A percentile compares a stretch with the other conserved stretches of the same genome.
These are phyloP conservation scores for Penicillium lagena DNA, from an alignment of 495 filamentous ascomycete species.

Conservation along the genomic window DNA sequence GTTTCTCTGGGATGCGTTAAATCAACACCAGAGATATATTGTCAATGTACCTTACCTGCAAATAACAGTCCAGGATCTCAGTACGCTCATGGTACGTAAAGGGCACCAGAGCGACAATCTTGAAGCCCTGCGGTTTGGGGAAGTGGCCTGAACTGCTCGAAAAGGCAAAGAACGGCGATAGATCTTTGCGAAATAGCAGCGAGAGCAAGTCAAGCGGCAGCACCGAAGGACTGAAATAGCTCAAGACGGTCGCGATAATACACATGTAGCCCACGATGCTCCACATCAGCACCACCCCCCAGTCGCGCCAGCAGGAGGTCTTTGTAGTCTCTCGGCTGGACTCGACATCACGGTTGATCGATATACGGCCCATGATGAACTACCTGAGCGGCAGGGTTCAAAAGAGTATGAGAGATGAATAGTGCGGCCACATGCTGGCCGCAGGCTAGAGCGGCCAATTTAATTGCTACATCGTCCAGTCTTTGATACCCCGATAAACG, in stretches of 20 bases:
- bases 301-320: slow-evolving; percentile 15
- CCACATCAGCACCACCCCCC: slow-evolving; percentile 15
- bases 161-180: slow-evolving; percentile 26
- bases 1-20: slow-evolving; percentile 34
- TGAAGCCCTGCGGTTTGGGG: slow-evolving; percentile 35
- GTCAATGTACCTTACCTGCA: slow-evolving; percentile 21
- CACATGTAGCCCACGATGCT: slow-evolving; percentile 20
- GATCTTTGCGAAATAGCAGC: slow-evolving; percentile 16
- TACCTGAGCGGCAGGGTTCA: not conserved
- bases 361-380: slow-evolving; percentile 17
- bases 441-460: slow-evolving; percentile 3
- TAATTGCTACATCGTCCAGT: slow-evolving; percentile 3
- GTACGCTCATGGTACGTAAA: slow-evolving; percentile 40
- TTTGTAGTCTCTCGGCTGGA: slow-evolving; percentile 4
- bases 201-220: slow-evolving; percentile 15
- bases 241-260: slow-evolving; percentile 14
- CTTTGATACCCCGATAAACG: not conserved
- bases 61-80: slow-evolving; percentile 47
- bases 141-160: slow-evolving; percentile 22
- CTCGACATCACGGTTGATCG: slow-evolving; percentile 11
- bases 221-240: slow-evolving; percentile 15
- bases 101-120: slow-evolving; percentile 44
- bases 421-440: not conserved
- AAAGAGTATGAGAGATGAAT: not conserved
- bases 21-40: not conserved